Evolutionary conservation across 23 red algal species (phyloP).

Genomic region (Pyropia haitanensis): DNA sequence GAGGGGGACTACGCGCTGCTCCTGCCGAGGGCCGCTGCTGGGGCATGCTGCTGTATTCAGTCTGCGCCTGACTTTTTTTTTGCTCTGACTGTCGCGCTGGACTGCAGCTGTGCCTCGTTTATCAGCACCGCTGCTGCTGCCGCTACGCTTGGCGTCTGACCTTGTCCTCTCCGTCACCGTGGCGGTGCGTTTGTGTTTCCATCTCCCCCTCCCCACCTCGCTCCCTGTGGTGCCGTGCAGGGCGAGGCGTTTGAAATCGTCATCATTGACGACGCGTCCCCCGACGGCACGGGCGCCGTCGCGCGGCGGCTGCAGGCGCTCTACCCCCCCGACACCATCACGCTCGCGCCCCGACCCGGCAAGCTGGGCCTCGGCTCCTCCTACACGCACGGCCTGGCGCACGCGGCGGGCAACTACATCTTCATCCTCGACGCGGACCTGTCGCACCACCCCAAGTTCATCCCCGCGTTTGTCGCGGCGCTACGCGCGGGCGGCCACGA

Average conservation of each 20-base stretch:
- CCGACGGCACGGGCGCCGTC: constrained; percentile 74
- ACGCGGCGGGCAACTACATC: constrained; percentile 51
- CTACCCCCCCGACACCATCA: constrained; percentile 41
- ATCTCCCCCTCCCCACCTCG: too few species aligned
- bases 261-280: constrained; percentile 87
- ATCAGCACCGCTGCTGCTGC: too few species aligned
- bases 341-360: constrained; percentile 47
- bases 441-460: constrained; percentile 89
- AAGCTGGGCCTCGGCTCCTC: constrained; percentile 79
- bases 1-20: constrained; percentile 7
- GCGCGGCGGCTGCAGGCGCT: constrained; percentile 57
- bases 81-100: neutral
- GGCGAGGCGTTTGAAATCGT: constrained; percentile 75
- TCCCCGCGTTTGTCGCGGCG: constrained; percentile 54
- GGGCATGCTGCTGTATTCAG: neutral
- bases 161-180: too few species aligned
- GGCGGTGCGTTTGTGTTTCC: too few species aligned
- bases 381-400: constrained; percentile 63
- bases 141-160: too few species aligned
- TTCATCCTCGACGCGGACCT: constrained; percentile 91
- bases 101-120: too few species aligned
- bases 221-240: too few species aligned
- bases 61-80: neutral
- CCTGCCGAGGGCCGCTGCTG: neutral
- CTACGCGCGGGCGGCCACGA: constrained; percentile 43